Base-by-base conservation (phyloP, 768 basidiomycete genomes). In the Sutorius australiensis region DNA sequence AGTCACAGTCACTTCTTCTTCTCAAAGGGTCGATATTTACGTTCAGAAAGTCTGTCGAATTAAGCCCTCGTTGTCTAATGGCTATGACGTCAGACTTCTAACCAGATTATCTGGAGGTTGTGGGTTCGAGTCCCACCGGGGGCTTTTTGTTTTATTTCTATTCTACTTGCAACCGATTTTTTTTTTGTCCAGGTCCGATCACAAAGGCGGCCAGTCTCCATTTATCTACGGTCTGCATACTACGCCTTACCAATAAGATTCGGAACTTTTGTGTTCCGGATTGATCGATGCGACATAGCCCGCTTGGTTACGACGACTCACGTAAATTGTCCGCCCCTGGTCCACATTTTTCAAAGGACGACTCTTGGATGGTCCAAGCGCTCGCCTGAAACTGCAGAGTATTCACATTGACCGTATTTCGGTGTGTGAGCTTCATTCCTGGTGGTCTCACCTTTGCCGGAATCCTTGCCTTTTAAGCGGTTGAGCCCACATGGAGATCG, bases 21-120 rank as follows among this genome's bases (percentile, higher is more conserved):
- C 17, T 32, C 9, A 1, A 19, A 31, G 6, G 27, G 3, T 32
- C 42, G 48, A 46, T n/a, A 38, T 6, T n/a, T 48, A 24, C 24
- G 24, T 39, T 21, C 42, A n/a, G 30, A 6, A 5, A 1, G 2
- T 0, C 2, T 6, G 9, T 11, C 0, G 24, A 34, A n/a, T 5
- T 28, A 64, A 57, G 86, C 85, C 84, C 86, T 78, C 78, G 81
- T 87, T 84, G 86, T 87, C 84, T 87, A 87, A 87, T 87, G 86
- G 86, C 76, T 84, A 87, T 87, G 86, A 87, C 86, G 86, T 87
- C 86, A 87, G 86, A 87, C 86, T 87, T 87, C 86, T 87, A 84
- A 53, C 80, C 77, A 81, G 84, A 83, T 80, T 79, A 56, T 87
- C 85, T 87, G 85, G 83, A 86, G 86, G 84, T 80, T 87, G 84